Conservation (phyloP, 805 yeast genomes). For the Maudiozyma barnettii region DNA sequence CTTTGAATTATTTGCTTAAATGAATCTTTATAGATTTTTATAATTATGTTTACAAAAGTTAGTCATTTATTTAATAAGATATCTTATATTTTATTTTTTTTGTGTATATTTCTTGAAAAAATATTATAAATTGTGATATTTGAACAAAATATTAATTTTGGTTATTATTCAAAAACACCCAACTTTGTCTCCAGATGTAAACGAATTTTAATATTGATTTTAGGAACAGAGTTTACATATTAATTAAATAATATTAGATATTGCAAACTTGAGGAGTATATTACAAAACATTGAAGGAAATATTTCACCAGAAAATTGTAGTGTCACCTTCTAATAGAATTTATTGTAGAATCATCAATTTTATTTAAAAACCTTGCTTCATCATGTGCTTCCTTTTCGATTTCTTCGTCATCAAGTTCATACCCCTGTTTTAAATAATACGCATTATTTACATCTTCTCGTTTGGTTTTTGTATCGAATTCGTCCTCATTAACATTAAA, state of each 20-base stretch:
- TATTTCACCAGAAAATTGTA: too few relatives aligned
- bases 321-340: not conserved
- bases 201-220: not conserved
- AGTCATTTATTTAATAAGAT: too few relatives aligned
- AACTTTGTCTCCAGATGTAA: not conserved
- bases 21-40: not conserved
- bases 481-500: conserved; percentile 26
- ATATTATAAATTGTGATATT: too few relatives aligned
- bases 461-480: conserved; percentile 16
- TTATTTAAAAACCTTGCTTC: conserved; percentile 3
- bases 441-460: conserved; percentile 8
- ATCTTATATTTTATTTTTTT: too few relatives aligned
- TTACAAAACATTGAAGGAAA: too few relatives aligned
- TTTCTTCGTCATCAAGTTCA: conserved; percentile 23
- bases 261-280: too few relatives aligned
- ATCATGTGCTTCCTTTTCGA: conserved; percentile 13
- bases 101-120: too few relatives aligned
- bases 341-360: conserved; percentile 1
- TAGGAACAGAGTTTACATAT: too few relatives aligned
- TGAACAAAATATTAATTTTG: too few relatives aligned
- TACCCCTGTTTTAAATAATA: conserved; percentile 21
- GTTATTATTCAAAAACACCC: too few relatives aligned
- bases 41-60: too few relatives aligned
- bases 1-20: not conserved
- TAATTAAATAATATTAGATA: too few relatives aligned